Evolutionary conservation across 2,329 filamentous ascomycete genomes (phyloP).

Genomic region (Cadophora sp.): DNA sequence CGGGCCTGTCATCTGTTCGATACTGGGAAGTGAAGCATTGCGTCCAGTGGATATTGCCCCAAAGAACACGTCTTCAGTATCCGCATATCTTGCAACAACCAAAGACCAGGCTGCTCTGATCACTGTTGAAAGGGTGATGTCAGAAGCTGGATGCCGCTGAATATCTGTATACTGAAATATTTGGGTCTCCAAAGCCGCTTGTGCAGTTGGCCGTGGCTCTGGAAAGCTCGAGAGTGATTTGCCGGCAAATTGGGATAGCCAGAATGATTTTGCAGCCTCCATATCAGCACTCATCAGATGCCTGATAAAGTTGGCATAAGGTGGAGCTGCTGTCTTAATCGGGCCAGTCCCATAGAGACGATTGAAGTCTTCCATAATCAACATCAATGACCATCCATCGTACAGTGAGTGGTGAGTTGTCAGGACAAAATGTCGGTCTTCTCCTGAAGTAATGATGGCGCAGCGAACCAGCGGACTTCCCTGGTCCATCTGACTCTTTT

Average conservation of each 20-base stretch:
- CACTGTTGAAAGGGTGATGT: conserved; percentile 31
- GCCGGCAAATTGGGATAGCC: conserved; percentile 11
- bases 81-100: conserved; percentile 48
- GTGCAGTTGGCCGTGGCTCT: not conserved
- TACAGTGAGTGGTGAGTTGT: conserved; percentile 19
- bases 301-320: conserved; percentile 30
- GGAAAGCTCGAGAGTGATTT: conserved; percentile 12
- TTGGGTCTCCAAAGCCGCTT: not conserved
- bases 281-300: conserved; percentile 7
- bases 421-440: conserved; percentile 7
- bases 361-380: conserved; percentile 40
- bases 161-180: conserved; percentile 12
- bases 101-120: conserved; percentile 49
- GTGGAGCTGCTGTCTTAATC: conserved; percentile 1
- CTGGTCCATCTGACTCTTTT: conserved; percentile 2
- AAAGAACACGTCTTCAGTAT: conserved; percentile 49
- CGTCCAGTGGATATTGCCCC: conserved; percentile 51
- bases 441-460: conserved; percentile 15
- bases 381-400: conserved; percentile 30
- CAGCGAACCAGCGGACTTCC: conserved; percentile 7
- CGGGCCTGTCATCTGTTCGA: conserved; percentile 51
- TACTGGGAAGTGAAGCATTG: conserved; percentile 46
- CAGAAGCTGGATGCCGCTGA: conserved; percentile 5
- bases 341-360: not conserved
- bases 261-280: conserved; percentile 1